Percentiles rank a stretch among this genome's conserved stretches.
phyloP scores from a whole-genome alignment of 2,329 filamentous ascomycete species.

The Conoideocrella luteorostrata region DNA sequence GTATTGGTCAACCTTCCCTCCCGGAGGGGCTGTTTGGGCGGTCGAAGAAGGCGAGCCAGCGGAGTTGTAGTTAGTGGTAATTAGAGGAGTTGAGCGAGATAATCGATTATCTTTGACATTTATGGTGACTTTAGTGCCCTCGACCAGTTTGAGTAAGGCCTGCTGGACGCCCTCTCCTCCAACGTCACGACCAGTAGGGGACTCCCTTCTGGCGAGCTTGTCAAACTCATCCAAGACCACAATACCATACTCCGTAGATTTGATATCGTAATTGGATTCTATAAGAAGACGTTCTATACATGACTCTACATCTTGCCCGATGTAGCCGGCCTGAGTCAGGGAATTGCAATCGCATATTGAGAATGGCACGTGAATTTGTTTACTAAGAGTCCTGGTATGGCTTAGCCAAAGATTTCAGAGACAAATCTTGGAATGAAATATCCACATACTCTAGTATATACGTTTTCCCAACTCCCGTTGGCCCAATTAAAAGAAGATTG shows the following conservation, averaged over 20 bases:
- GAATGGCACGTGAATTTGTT: slow-evolving; percentile 90
- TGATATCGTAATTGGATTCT: slow-evolving; percentile 82
- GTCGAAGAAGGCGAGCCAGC: slow-evolving; percentile 37
- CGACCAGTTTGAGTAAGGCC: slow-evolving; percentile 88
- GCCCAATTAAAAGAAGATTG: slow-evolving; percentile 84
- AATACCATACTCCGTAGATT: slow-evolving; percentile 81
- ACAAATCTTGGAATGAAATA: neutral
- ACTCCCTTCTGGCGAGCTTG: slow-evolving; percentile 87
- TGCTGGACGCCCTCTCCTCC: slow-evolving; percentile 96
- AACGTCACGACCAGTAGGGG: slow-evolving; percentile 85
- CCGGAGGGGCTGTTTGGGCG: slow-evolving; percentile 38
- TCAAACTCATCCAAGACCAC: slow-evolving; percentile 96
- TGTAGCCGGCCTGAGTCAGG: slow-evolving; percentile 94
- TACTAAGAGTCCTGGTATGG: slow-evolving; percentile 69
- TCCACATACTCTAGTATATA: slow-evolving; percentile 67
- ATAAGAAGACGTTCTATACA: slow-evolving; percentile 88
- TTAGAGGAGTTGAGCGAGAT: slow-evolving; percentile 44
- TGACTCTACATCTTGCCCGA: slow-evolving; percentile 94
- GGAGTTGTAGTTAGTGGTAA: slow-evolving; percentile 46
- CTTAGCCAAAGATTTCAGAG: slow-evolving; percentile 13
- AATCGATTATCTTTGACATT: slow-evolving; percentile 75
- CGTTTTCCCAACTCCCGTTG: slow-evolving; percentile 93
- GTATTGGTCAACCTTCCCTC: slow-evolving; percentile 54
- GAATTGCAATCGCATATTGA: slow-evolving; percentile 94
- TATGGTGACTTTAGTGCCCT: slow-evolving; percentile 88